Base-by-base conservation (phyloP, 1,284 basidiomycete genomes). In the Singerocomus inundabilis region DNA sequence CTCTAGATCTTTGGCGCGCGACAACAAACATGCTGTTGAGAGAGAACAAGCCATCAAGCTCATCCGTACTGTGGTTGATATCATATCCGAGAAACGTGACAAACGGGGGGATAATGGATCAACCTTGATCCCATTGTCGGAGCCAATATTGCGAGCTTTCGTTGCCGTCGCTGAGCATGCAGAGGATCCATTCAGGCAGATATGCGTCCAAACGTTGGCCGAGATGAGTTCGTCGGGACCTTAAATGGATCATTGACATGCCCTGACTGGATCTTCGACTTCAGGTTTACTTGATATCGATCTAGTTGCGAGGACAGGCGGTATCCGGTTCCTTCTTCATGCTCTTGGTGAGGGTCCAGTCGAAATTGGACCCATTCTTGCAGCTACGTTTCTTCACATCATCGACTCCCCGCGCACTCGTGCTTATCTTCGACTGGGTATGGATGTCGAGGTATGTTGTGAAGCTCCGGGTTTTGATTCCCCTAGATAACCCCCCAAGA, bases 1-100 rank as follows among this genome's bases (percentile, higher is more conserved):
- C 18, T 35, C 12, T 26, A 94, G 93, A 53, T 85, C 93, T 1
- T 76, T 98, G 26, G 81, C 88, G 2, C 84, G 93, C 15, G 95
- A 98, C 64, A 85, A 83, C 62, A 90, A 93, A 61, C 77, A 86
- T 57, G 81, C 86, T 1, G 76, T 86, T 3, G 96, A 99, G 72
- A 91, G 94, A 63, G 92, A 98, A 64, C 94, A 98, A 67, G 93
- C 84, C n/a, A 83, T 99, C 59, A 92, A 93, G 55, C 81, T 98
- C 18, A 81, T 98, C 41, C 87, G 96, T n/a, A 74, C 84, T 2
- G 81, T 95, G 35, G 80, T 95, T 18, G 84, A 89, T 59, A 75
- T 89, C 47, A 82, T 87, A 15, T 82, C 82, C 7, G 77, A 81
- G 44, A 65, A 64, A 32, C 73, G 72, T 31, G 75, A 80, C 45